Evolutionary conservation across 2,329 filamentous ascomycete genomes (phyloP), one percentile per base, ranked within the genome.

Genomic region (Dactylonectria macrodidyma): DNA sequence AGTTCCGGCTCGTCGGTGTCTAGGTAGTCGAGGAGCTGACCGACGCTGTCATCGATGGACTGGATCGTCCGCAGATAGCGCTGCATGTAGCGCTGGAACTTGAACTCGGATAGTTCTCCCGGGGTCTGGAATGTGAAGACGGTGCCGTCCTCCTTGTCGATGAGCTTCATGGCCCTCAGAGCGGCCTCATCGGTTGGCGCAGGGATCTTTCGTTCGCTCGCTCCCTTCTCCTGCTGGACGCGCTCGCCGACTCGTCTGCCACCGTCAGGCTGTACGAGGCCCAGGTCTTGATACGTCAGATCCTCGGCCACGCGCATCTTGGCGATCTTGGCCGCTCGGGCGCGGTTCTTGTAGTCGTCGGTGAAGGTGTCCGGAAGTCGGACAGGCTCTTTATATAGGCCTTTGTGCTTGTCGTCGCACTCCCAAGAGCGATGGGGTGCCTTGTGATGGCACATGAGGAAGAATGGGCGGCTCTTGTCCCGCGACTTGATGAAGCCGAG

Each of bases 81-180:
- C 77, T 87, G 84, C 85, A 88, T 87, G 70, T 88, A 89, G 2
- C 87, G 81, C 75, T 88, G 86, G 69, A 84, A 89, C 74, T 88
- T 89, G 80, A 87, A 89, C 60, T 86, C 81, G 10, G 83, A 80
- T 1, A 88, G 80, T 63, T 87, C 84, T 1, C 75, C 71, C 6
- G 71, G 50, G 0, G 75, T 81, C 14, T 77, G 70, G 72, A 88
- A 88, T 0, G 79, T 84, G 71, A 86, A 88, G 1, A 82, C 78
- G 1, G 77, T 79, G 1, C 84, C 86, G 5, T 81, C 80, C 16
- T 86, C 82, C 60, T 84, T 84, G 75, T 85, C 83, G 26, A 86
- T 82, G 8, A 87, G 76, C 48, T 66, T 74, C 16, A 72, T 67
- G 0, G 59, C 68, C 8, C 68, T 72, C 12, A 72, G 48, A 0